Evolutionary conservation across 176 grass and related monocot species (phyloP).

Genomic region (Carex scoparia): DNA sequence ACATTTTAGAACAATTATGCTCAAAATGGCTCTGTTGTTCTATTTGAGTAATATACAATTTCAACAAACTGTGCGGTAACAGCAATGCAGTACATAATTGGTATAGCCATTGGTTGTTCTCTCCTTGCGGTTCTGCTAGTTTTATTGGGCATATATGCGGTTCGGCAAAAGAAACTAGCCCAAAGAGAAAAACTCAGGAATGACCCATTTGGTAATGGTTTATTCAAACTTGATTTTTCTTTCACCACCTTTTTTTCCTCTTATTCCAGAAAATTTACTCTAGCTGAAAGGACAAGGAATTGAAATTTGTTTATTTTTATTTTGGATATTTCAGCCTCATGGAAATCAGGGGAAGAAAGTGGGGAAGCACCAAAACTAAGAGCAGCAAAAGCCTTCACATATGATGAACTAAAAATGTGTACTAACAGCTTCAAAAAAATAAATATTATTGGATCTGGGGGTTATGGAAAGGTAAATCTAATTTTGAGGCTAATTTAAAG

Average conservation of each 20-base stretch:
- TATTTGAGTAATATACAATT: conserved; percentile 10
- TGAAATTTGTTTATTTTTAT: neutral
- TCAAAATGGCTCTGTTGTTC: neutral
- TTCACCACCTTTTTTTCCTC: neutral
- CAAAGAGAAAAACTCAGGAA: conserved; percentile 41
- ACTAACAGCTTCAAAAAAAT: conserved; percentile 75
- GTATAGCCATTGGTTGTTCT: conserved; percentile 34
- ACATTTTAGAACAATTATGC: neutral
- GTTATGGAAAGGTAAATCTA: conserved; percentile 74
- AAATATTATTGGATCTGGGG: conserved; percentile 68
- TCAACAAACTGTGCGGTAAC: neutral
- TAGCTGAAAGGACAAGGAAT: neutral
- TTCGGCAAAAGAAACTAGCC: conserved; percentile 45
- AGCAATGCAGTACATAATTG: conserved; percentile 34
- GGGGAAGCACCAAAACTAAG: conserved; percentile 61
- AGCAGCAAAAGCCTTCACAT: conserved; percentile 52
- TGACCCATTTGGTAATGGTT: conserved; percentile 59
- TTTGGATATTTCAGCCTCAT: conserved; percentile 49
- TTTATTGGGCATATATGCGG: conserved; percentile 37
- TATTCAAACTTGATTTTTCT: conserved; percentile 1
- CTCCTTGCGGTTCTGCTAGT: conserved; percentile 35
- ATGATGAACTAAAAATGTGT: conserved; percentile 67
- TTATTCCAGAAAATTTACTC: neutral
- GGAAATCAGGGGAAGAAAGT: conserved; percentile 56
- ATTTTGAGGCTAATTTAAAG: neutral